Evolutionary conservation across 345 rosid species (phyloP), one percentile per base, ranked within the genome.

Genomic region (Adansonia digitata): DNA sequence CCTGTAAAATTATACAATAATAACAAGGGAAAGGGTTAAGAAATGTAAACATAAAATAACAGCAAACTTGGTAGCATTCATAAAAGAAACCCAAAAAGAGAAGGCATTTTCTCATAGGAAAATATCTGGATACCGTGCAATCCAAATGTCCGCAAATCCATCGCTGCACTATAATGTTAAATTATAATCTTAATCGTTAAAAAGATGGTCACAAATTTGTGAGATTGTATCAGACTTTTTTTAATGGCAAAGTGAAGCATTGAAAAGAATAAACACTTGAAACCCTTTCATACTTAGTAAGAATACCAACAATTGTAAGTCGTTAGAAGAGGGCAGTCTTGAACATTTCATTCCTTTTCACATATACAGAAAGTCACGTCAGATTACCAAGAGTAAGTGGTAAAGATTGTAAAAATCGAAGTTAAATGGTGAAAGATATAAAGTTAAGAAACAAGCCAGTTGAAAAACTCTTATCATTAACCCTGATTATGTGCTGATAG

Each of bases 1-100:
- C 97, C 98, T 94, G 97, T 86, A 85, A 87, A 84, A 64, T 83
- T 81, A 69, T 84, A 78, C 74, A 85, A 83, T 79, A 71, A 72
- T 84, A 80, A 82, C 85, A 88, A 86, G 81, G 74, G 79, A 83
- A 76, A 79, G 57, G 80, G 79, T 88, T 85, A 81, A 83, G 85
- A 86, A 69, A 78, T 74, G 69, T 77, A 70, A 78, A 78, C 59
- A 68, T 14, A 71, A 80, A 46, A 76, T 7, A 65, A 82, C 65
- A 60, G 57, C 73, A 83, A 51, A 73, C 51, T 48, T 48, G 24
- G 53, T 18, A 48, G 20, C 43, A 18, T 35, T n/a, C 20, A 64
- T 34, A 37, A 26, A 67, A 26, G n/a, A 60, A 39, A 40, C 55
- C 34, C 39, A 24, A 43, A 74, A 10, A 39, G 9, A 43, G 26